Evolutionary conservation across 305 asterid genomes (phyloP), one percentile per base, ranked within the genome.

Genomic region (Ilex paraguariensis): DNA sequence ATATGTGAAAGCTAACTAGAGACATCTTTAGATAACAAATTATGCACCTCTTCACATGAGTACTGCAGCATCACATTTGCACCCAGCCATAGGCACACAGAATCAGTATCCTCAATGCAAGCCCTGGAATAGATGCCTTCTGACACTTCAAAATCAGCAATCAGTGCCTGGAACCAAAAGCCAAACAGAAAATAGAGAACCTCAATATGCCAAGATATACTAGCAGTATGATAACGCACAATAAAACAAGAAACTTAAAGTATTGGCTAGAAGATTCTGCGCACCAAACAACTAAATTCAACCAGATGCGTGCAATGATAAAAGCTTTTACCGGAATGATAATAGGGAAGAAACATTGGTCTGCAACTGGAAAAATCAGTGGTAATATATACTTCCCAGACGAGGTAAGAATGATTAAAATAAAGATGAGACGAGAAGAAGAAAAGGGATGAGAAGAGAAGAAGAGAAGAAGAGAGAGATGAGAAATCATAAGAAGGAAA

Each of bases 1-100:
- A n/a, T 10, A 31, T 50, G 57, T 51, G 36, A 40, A 48, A 59
- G 31, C 54, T 28, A 60, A 59, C 60, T 51, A 14, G 62, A 67
- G 70, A 66, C 44, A 54, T 54, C 46, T 31, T 60, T 42, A 60
- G 66, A 62, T 14, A 51, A 59, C 40, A 59, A 56, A 62, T 63
- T 39, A 30, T 59, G 57, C 75, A 93, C 98, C 96, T 90, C 97
- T 64, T 83, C 96, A 71, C 83, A 82, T 42, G 97, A 83, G 76
- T 93, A 93, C 75, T 90, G 95, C 60, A 93, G 87, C 98, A 93
- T 90, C 63, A 93, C 97, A 78, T 87, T 87, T 57, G 95, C 95
- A 60, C 92, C 92, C 59, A 92, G 95, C 97, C 95, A 87, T 31
- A 87, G 68, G 68, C 95, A 87, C 57, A 87, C 92, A 62, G 91